Evolutionary conservation across 2,329 filamentous ascomycete species (phyloP), one percentile per base, ranked within the genome.

Genomic region (Pseudopithomyces maydicus): DNA sequence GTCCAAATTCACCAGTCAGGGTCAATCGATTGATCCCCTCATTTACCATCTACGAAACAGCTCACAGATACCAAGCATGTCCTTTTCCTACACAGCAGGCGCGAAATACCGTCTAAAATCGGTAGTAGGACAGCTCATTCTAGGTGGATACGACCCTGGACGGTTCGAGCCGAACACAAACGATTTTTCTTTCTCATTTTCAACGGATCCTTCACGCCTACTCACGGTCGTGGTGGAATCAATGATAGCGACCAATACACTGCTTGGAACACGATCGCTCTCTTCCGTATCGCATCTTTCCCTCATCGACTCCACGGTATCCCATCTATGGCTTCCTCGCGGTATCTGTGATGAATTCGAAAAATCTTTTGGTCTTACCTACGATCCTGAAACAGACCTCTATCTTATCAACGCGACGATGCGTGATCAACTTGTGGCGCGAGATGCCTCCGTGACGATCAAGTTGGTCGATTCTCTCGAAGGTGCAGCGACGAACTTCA

Each of bases 71-170:
- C 73, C 74, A 1, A 76, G 72, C 50, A 53, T 73, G 3, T 72
- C 73, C 1, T 76, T 73, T 53, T 66, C 61, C 2, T 76, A 76
- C 47, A 73, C 74, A 19, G 74, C 74, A 44, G 74, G 74, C 20
- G 72, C 72, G 29, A 66, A 68, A 29, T 75, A 76, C 54, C 63
- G 65, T 10, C 52, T 68, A 20, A 74, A 75, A 43, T 69, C 68
- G 1, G 70, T 72, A 0, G 68, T 70, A 36, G 74, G 72, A 7
- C 77, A 66, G 47, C 65, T 79, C 20, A 71, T 75, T 1, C 57
- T 80, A 4, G 78, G 78, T 15, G 78, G 78, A 6, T 80, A 78
- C 54, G 78, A 80, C 57, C 62, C 68, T 17, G 72, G 71, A 0
- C 72, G 77, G n/a, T 74, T 77, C 57, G 67, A 58, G 20, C 52